Evolutionary conservation across 2,329 filamentous ascomycete species (phyloP), one percentile per base, ranked within the genome.

Genomic region (Trichocomaceae sp.): DNA sequence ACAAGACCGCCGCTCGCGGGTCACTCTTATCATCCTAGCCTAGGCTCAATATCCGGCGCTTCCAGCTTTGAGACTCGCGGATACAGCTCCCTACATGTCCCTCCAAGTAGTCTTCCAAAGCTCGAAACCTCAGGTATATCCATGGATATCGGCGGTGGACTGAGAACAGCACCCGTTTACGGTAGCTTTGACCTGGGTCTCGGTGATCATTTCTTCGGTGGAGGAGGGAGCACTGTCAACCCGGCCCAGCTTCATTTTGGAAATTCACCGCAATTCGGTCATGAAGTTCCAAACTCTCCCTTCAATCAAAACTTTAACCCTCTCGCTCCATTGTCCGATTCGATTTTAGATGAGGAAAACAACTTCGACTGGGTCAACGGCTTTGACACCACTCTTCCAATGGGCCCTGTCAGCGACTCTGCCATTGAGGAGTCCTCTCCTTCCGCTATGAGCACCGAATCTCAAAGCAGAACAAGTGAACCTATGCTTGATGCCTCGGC

Each of bases 371-470:
- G 90, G 90, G 82, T 84, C 73, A 85, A 85, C 57, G 87, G 87
- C 20, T 88, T 95, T 68, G 89, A 93, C 60, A 83, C 86, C 64
- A 83, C 87, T 46, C 83, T 92, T 78, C 82, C 82, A 7, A 84
- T 90, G 68, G 80, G 79, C 63, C 82, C 81, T 55, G 75, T 77
- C 54, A 87, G 86, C 64, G 90, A 96, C 63, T 86, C 85, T 61
- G 90, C 88, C 26, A 82, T 96, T 52, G 92, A 96, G 64, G 90
- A 88, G 57, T 97, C 93, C 10, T 97, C 93, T 13, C 93, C 93
- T 15, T 97, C 93, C 8, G 90, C 90, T 47, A 92, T 97, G 70
- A 97, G 92, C 75, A 95, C 89, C 44, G 89, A 88, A 57, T 97
- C 91, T 72, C 91, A 95, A 66, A 92, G 88, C 69, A 70, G 70